Conservation (phyloP, 179 eudicot species). For the Amaranthus tricolor region DNA sequence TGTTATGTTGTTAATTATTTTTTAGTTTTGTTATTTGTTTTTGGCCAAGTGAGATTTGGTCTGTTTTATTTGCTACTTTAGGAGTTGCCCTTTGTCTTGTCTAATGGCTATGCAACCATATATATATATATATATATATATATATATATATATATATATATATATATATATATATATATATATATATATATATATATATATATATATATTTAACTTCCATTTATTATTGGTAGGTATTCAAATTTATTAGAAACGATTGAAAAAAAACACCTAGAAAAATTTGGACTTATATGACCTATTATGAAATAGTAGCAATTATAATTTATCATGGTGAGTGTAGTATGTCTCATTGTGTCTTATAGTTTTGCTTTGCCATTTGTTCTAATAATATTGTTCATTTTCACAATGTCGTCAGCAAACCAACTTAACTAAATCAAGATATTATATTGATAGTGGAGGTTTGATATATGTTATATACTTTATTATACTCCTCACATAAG, state of each 20-base stretch:
- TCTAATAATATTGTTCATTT: no score
- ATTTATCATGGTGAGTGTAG: no score
- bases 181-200: not conserved
- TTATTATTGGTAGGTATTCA: conserved; percentile 12
- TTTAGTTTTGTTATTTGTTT: conserved; percentile 18
- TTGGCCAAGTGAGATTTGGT: conserved; percentile 16
- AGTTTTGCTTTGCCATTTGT: no score
- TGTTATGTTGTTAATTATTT: not conserved
- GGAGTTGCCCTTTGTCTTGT: conserved; percentile 20
- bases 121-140: no score
- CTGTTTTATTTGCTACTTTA: conserved; percentile 13
- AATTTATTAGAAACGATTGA: not conserved
- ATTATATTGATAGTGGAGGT: no score
- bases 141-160: not conserved
- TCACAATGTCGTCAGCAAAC: no score
- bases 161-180: not conserved
- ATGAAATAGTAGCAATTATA: no score
- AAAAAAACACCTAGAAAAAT: not conserved
- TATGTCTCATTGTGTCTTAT: no score
- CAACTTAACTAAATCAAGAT: no score
- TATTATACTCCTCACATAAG: no score
- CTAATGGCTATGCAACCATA: not conserved
- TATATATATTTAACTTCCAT: no score
- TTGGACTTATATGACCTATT: conserved; percentile 13
- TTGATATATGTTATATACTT: no score